Evolutionary conservation across 2,329 filamentous ascomycete genomes (phyloP), one percentile per base, ranked within the genome.

Genomic region (Meredithiella fracta): DNA sequence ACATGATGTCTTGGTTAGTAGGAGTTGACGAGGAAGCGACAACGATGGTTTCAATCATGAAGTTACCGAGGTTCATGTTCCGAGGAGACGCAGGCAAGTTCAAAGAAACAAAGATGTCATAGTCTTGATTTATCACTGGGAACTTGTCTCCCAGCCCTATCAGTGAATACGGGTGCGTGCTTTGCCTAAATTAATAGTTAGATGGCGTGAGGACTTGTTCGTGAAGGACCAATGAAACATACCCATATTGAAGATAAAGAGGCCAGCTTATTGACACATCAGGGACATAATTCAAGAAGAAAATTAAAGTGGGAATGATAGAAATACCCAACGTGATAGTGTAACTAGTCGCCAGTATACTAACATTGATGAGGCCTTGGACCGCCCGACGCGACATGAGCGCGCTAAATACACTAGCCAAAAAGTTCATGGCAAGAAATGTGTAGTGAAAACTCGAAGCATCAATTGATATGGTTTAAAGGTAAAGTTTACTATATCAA

Each of bases 41-140:
- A 23, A 54, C 29, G 11, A 55, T 77, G 15, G 95, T 71, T 50
- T 86, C 83, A 17, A 97, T 72, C 92, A 98, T 98, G 73, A 96
- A 97, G 70, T 97, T 97, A 26, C 92, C 92, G 14, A 78, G 77
- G 1, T 77, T 77, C 22, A 85, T 69, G 64, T 98, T 98, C 1
- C 75, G 69, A 0, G 80, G 81, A 1, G 87, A 92, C 42, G 83
- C 81, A 17, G 92, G 92, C 60, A 98, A 73, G 2, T 78, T 76
- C 31, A 98, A 74, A 22, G 79, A 73, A 1, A 97, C 74, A 3
- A 78, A 75, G 44, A 98, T 77, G 67, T 97, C 89, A 73, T 98
- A 98, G 51, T 82, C 76, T 66, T 96, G 91, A 50, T 79, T 74
- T 17, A 79, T 73, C 61, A 84, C 79, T 60, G 92, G 70, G 50